Base-by-base conservation (phyloP, 1,284 basidiomycete species). In the Trametes pubescens region DNA sequence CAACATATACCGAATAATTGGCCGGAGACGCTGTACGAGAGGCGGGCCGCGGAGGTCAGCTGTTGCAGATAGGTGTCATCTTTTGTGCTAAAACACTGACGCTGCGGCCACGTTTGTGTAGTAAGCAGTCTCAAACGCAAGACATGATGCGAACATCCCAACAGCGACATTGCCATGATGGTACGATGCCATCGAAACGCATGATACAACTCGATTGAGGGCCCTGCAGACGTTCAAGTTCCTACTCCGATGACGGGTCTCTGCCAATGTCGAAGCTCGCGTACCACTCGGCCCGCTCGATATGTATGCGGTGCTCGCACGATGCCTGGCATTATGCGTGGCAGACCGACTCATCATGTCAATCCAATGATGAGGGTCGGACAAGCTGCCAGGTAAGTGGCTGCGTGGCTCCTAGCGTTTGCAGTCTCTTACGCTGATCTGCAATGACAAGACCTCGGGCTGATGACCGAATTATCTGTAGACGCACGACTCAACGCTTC, bases 321-420 rank as follows among this genome's bases (percentile, higher is more conserved):
- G 51, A 53, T 53, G 40, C 53, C 40, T 9, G 13, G 21, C 32
- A 2, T 22, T 18, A 18, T 14, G 37, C n/a, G 53, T 48, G 38
- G 54, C 34, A 46, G 29, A 51, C 32, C 4, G 37, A 18, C 48
- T 44, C 32, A 47, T 48, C 11, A 35, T 57, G 54, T 62, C 60
- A 57, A 52, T 51, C 53, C 26, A 24, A 21, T 60, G 51, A 60
- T 54, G 43, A 11, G 26, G 43, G 24, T 16, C 29, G 40, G 18
- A 35, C 6, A 40, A 13, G n/a, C 46, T 32, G 48, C 29, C 26
- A 40, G 35, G 49, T 59, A 13, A 52, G 40, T 52, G 49, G 43
- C 57, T 35, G 51, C 22, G 11, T 18, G 40, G 32, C 38, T 18
- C 16, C 2, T 22, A 26, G 32, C 18, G 26, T n/a, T 10, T 24